Evolutionary conservation across 352 stramenopile species (phyloP).

Genomic region (Pythium brachiatum): DNA sequence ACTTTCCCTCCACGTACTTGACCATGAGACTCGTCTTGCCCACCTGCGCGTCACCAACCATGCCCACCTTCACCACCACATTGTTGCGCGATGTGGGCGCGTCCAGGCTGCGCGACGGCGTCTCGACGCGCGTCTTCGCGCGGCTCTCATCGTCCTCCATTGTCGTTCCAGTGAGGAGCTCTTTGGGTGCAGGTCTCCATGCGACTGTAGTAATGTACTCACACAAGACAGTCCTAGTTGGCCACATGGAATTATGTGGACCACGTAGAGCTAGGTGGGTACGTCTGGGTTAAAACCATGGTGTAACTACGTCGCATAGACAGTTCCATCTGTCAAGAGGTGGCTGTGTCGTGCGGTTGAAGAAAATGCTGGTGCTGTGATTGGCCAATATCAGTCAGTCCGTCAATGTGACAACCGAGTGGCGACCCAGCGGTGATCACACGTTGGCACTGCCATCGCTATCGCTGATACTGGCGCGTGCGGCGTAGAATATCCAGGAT

Average conservation of each 20-base stretch:
- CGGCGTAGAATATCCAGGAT: no score
- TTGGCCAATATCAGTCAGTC: not conserved
- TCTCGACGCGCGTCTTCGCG: slow-evolving; percentile 19
- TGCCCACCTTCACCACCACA: slow-evolving; percentile 90
- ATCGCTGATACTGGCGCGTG: no score
- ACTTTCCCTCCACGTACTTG: slow-evolving; percentile 95
- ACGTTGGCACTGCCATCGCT: no score
- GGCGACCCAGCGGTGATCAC: not conserved
- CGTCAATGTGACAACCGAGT: slow-evolving; percentile 15
- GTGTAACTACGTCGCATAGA: not conserved
- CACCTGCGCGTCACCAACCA: slow-evolving; percentile 93
- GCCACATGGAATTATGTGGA: not conserved
- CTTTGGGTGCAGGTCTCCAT: not conserved
- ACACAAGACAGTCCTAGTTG: not conserved
- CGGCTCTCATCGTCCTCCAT: slow-evolving; percentile 22
- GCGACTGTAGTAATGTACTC: not conserved
- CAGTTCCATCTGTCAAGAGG: slow-evolving; percentile 4
- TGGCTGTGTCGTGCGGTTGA: slow-evolving; percentile 7
- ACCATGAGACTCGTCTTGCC: slow-evolving; percentile 96
- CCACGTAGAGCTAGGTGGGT: not conserved
- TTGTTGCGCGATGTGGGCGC: slow-evolving; percentile 63
- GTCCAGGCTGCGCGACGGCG: slow-evolving; percentile 20
- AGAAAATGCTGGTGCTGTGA: not conserved
- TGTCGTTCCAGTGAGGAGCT: not conserved
- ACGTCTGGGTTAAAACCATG: slow-evolving; percentile 1